Conservation (phyloP, 2,329 filamentous ascomycete species). For the Kalmusia sp. region DNA sequence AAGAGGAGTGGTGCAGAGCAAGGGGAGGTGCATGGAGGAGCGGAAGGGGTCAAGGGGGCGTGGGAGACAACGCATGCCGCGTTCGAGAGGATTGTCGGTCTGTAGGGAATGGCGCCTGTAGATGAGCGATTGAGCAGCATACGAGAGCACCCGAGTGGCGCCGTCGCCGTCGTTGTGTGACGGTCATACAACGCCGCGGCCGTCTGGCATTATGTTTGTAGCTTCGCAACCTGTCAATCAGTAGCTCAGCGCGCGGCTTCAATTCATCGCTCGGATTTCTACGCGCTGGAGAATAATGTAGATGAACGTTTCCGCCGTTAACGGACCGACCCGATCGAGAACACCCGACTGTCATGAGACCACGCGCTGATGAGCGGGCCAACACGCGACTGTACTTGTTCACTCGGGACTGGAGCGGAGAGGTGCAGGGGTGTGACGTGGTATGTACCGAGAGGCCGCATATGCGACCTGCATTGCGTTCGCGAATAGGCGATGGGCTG, state of each 20-base stretch:
- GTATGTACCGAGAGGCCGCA: slow-evolving; percentile 30
- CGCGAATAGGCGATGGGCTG: slow-evolving; percentile 24
- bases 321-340: slow-evolving; percentile 25
- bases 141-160: neutral
- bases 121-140: neutral
- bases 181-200: neutral
- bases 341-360: slow-evolving; percentile 25
- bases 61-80: slow-evolving; percentile 9
- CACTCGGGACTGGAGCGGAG: slow-evolving; percentile 23
- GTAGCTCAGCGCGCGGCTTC: neutral
- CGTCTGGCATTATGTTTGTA: neutral
- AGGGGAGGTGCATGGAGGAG: slow-evolving; percentile 2
- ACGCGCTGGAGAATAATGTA: neutral
- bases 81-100: neutral
- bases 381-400: slow-evolving; percentile 22
- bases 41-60: neutral
- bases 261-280: neutral
- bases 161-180: neutral
- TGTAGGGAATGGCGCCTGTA: neutral
- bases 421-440: slow-evolving; percentile 44
- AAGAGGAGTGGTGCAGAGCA: slow-evolving; percentile 5
- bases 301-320: slow-evolving; percentile 15
- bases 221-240: neutral
- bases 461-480: slow-evolving; percentile 25
- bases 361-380: slow-evolving; percentile 9